Evolutionary conservation across 1,139 yeast genomes (phyloP), one percentile per base, ranked within the genome.

Genomic region (Candida sanyaensis): DNA sequence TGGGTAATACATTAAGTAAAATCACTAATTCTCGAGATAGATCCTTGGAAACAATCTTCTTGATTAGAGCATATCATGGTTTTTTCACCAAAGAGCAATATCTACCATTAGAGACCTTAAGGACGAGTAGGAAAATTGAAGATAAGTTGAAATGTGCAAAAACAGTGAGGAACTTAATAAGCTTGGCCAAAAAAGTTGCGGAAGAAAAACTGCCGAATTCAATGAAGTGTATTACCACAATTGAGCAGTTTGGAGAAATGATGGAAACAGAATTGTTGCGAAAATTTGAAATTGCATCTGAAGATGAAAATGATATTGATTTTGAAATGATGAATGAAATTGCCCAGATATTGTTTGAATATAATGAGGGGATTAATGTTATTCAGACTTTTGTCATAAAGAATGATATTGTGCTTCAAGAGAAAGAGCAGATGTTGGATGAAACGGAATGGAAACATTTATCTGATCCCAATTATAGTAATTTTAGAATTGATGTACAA

Each of bases 331-430:
- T 93, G 88, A 84, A 80, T 56, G 91, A 86, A 50, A 82, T 89
- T 34, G 91, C 97, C 1, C 81, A 81, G 44, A 81, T 91, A n/a
- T 71, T 92, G 46, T 79, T 84, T 46, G 89, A 84, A 50, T 92
- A 85, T 68, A 92, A 93, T 60, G 95, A 92, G 9, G 97, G 97
- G 8, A 77, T 83, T 4, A 84, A 86, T 50, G 95, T 91, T 10
- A 86, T 90, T 11, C 91, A 86, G 61, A 81, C 88, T 45, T 92
- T 89, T 67, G 90, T 91, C 39, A 85, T 84, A 60, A 91, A 88
- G 61, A 91, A 88, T 62, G 88, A 84, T 50, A 81, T 87, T 51
- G 48, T 56, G 6, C 12, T 46, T 9, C 76, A 75, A 45, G 63
- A 60, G 27, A 63, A 64, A 21, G 73, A 73, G 40, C 49, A 51